A percentile compares a stretch with the other conserved stretches of the same genome.
phyloP scores from a whole-genome alignment of 371 early-diverging fungal species.

The Phascolomyces articulosus region DNA sequence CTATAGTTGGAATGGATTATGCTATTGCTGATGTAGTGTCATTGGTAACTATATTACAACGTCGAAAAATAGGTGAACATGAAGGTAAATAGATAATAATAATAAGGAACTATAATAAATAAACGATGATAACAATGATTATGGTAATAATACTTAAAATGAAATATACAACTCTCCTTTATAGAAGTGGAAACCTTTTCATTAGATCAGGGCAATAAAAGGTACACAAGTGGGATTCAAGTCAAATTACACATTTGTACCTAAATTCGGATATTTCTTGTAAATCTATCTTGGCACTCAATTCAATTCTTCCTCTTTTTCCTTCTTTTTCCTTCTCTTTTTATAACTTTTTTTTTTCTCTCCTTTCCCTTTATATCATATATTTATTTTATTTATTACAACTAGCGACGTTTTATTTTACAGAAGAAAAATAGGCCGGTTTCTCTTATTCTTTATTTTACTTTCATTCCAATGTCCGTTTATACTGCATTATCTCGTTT shows the following conservation, averaged over 20 bases:
- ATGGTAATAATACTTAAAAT: not conserved
- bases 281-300: too few relatives aligned
- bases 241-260: constrained; percentile 27
- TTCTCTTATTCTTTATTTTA: not conserved
- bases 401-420: not conserved
- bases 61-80: constrained; percentile 39
- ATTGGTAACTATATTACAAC: constrained; percentile 36
- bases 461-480: constrained; percentile 1
- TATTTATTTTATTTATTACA: not conserved
- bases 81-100: constrained; percentile 31
- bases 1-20: constrained; percentile 45
- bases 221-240: constrained; percentile 39
- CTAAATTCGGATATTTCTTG: not conserved
- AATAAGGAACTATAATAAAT: not conserved
- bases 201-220: constrained; percentile 24
- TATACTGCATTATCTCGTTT: not conserved
- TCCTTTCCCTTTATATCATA: not conserved
- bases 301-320: not conserved
- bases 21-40: constrained; percentile 46
- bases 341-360: not conserved
- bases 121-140: not conserved
- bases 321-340: not conserved
- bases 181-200: constrained; percentile 44
- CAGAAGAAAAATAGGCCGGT: not conserved
- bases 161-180: not conserved